These are phyloP conservation scores for Panellus pusillus DNA, from an alignment of 768 basidiomycete species.

Conservation along the genomic window DNA sequence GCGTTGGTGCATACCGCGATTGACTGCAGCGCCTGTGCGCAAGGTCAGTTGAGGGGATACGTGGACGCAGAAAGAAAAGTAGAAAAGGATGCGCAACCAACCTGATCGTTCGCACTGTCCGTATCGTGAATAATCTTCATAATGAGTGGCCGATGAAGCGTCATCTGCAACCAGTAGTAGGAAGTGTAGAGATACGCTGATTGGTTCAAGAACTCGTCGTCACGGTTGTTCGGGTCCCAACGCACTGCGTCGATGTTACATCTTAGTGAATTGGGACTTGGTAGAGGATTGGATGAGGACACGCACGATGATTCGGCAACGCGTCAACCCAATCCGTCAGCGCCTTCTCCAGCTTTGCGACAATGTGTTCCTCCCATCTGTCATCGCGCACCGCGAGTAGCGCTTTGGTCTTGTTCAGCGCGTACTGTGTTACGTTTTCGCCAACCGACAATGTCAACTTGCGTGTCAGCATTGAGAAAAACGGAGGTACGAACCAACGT, in stretches of 20 bases:
- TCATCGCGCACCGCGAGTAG: constrained; percentile 44
- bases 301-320: constrained; percentile 44
- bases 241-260: constrained; percentile 30
- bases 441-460: too few relatives aligned
- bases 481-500: constrained; percentile 58
- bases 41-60: not conserved
- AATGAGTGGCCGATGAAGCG: constrained; percentile 79
- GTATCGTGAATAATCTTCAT: constrained; percentile 51
- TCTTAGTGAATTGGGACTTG: constrained; percentile 44
- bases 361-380: constrained; percentile 62
- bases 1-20: constrained; percentile 85
- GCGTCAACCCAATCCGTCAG: constrained; percentile 76
- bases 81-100: not conserved
- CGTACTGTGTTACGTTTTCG: constrained; percentile 42
- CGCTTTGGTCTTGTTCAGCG: constrained; percentile 62
- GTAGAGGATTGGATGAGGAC: constrained; percentile 30
- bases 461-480: constrained; percentile 32
- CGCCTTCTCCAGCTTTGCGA: constrained; percentile 73
- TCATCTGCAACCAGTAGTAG: constrained; percentile 58
- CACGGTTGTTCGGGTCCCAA: constrained; percentile 40
- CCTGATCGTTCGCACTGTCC: constrained; percentile 26
- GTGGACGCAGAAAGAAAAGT: not conserved
- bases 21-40: constrained; percentile 48
- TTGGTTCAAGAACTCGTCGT: constrained; percentile 49
- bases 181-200: constrained; percentile 51